A percentile compares a stretch with the other conserved stretches of the same genome.
These are phyloP conservation scores for Aspergillus bertholletiae DNA, from an alignment of 495 filamentous ascomycete species.

Conservation along the genomic window DNA sequence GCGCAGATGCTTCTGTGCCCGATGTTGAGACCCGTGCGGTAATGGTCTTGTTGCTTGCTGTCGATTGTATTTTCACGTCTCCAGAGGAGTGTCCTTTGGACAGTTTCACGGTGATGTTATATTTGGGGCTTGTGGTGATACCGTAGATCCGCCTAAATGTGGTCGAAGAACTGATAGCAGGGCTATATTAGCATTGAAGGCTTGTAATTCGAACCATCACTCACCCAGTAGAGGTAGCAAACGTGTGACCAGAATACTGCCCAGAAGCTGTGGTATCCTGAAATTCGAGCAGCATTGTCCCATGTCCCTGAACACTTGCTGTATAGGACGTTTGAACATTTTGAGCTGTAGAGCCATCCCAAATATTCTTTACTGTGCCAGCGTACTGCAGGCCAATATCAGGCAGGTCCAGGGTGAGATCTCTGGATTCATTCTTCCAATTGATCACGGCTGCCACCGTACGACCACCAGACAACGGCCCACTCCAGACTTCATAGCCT, in stretches of 20 bases:
- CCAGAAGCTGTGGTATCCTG: conserved; percentile 28
- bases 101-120: conserved; percentile 28
- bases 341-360: conserved; percentile 26
- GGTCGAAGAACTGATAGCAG: conserved; percentile 3
- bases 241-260: conserved; percentile 16
- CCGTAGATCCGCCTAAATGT: conserved; percentile 35
- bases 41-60: conserved; percentile 2
- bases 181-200: not conserved
- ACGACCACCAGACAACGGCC: conserved; percentile 33
- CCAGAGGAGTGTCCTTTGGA: not conserved
- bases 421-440: conserved; percentile 36
- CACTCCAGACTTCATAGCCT: conserved; percentile 48
- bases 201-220: not conserved
- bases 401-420: conserved; percentile 34
- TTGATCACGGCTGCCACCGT: conserved; percentile 44
- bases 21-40: conserved; percentile 10
- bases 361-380: conserved; percentile 37
- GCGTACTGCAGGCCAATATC: conserved; percentile 41
- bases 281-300: conserved; percentile 41
- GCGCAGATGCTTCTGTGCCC: conserved; percentile 8
- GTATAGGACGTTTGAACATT: conserved; percentile 37
- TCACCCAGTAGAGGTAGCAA: conserved; percentile 22
- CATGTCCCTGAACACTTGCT: conserved; percentile 35
- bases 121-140: conserved; percentile 29
- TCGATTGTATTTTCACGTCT: conserved; percentile 5